Evolutionary conservation across 169 alveolate genomes (phyloP), one percentile per base, ranked within the genome.

Genomic region (Babesia microti): DNA sequence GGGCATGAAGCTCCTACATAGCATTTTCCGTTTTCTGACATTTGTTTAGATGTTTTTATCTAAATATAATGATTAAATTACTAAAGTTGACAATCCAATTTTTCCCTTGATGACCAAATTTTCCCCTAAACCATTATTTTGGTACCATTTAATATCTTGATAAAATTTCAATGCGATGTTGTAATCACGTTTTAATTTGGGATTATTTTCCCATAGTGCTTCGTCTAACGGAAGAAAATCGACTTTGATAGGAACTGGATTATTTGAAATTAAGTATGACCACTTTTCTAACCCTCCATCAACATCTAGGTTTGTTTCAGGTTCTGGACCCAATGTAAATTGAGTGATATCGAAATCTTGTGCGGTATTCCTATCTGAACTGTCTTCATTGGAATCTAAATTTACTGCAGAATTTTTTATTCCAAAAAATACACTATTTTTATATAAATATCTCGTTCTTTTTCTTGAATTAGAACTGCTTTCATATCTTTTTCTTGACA

Each of bases 321-420:
- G 75, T 24, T 63, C 75, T 15, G 75, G 75, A n/a, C 75, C 75
- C n/a, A 63, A 46, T 6, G 75, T 53, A 43, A 42, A 54, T 14
- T 57, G 58, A 27, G 28, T 36, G 14, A 54, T 21, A 17, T 63
- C 61, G 12, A 36, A 44, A 18, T 45, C 24, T 2, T 21, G 48
- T 14, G 19, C 36, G 28, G 43, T n/a, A 2, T 28, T 27, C 0
- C 32, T 18, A 7, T 24, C 40, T 9, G 60, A 44, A n/a, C 17
- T 15, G 29, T 27, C 46, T 4, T 18, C n/a, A 1, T 41, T 33
- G 1, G 39, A 14, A 3, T 32, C 27, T 6, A 23, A 41, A 12
- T 30, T 12, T 0, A n/a, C n/a, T n/a, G 19, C 26, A 15, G n/a
- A 3, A n/a, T 12, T 44, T 4, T 27, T n/a, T 17, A 63, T 30